phyloP scores from a whole-genome alignment of 306 rosid genomes.

The Corylus heterophylla region DNA sequence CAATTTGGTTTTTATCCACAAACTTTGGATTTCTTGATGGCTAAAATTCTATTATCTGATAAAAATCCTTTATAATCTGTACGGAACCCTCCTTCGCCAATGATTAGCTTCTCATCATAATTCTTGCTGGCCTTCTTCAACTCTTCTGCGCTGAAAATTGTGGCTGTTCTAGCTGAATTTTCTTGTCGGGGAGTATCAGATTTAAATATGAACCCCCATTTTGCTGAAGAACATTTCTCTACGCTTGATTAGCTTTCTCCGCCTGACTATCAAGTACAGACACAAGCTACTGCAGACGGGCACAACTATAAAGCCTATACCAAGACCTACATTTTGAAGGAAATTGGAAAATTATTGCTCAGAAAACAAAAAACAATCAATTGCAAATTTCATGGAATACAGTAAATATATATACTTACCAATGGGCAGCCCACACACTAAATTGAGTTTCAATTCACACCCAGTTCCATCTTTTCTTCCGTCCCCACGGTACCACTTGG shows the following conservation, averaged over 20 bases:
- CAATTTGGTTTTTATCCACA: conserved; percentile 2
- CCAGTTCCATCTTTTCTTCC: too few relatives aligned
- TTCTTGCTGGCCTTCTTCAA: conserved; percentile 21
- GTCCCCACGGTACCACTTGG: too few relatives aligned
- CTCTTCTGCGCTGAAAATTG: conserved; percentile 7
- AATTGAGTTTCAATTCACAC: too few relatives aligned
- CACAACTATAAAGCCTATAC: background rate
- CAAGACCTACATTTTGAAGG: background rate
- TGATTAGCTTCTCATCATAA: conserved; percentile 5
- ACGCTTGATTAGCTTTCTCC: background rate
- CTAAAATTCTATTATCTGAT: background rate
- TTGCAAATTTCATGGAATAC: too few relatives aligned
- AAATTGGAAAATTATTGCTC: too few relatives aligned
- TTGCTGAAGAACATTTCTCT: background rate
- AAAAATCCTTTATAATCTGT: conserved; percentile 5
- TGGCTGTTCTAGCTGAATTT: background rate
- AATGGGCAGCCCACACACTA: too few relatives aligned
- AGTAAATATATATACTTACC: too few relatives aligned
- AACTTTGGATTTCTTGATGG: conserved; percentile 12
- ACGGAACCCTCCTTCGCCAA: conserved; percentile 26
- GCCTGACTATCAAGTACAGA: background rate
- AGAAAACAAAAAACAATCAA: too few relatives aligned
- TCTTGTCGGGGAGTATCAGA: background rate
- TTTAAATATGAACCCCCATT: conserved; percentile 6
- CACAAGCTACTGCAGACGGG: background rate